These are phyloP conservation scores for Prorocentrum cordatum DNA, from an alignment of 169 alveolate genomes.

Conservation along the genomic window DNA sequence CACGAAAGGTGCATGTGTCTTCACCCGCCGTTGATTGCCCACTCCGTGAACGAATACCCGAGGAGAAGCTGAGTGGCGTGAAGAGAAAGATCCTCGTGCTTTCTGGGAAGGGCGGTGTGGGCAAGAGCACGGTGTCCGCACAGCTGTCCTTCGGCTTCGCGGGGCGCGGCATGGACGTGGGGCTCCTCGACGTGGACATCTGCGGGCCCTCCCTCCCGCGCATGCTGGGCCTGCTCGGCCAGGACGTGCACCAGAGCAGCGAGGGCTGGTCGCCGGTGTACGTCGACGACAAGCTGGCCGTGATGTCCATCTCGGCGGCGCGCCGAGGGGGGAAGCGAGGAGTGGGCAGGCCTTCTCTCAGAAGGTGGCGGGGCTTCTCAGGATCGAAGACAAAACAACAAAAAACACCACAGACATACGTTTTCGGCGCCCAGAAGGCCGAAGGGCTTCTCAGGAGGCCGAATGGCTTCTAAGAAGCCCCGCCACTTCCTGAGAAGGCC, in stretches of 20 bases:
- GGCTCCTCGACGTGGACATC: conserved; percentile 92
- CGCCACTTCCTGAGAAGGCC: too few relatives aligned
- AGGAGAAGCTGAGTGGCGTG: conserved; percentile 81
- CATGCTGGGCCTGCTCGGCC: conserved; percentile 86
- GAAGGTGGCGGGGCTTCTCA: too few relatives aligned
- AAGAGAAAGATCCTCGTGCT: conserved; percentile 82
- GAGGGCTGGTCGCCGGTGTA: conserved; percentile 97
- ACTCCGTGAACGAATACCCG: too few relatives aligned
- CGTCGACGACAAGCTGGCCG: conserved; percentile 88
- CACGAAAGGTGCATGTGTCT: too few relatives aligned
- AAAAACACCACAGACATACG: too few relatives aligned
- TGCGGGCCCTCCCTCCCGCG: conserved; percentile 98
- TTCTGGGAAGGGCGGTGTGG: conserved; percentile 97
- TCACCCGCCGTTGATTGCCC: too few relatives aligned
- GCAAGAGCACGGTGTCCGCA: conserved; percentile 94
- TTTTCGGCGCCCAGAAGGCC: too few relatives aligned
- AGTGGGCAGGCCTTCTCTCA: too few relatives aligned
- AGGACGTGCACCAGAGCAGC: conserved; percentile 90
- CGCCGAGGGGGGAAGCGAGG: too few relatives aligned
- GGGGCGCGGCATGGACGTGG: conserved; percentile 39
- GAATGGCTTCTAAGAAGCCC: too few relatives aligned
- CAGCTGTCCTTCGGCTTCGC: conserved; percentile 79
- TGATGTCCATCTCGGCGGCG: conserved; percentile 95
- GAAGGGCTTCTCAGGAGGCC: too few relatives aligned
- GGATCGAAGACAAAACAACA: too few relatives aligned